Base-by-base conservation (phyloP, 495 filamentous ascomycete genomes). In the Neurospora sublineolata region DNA sequence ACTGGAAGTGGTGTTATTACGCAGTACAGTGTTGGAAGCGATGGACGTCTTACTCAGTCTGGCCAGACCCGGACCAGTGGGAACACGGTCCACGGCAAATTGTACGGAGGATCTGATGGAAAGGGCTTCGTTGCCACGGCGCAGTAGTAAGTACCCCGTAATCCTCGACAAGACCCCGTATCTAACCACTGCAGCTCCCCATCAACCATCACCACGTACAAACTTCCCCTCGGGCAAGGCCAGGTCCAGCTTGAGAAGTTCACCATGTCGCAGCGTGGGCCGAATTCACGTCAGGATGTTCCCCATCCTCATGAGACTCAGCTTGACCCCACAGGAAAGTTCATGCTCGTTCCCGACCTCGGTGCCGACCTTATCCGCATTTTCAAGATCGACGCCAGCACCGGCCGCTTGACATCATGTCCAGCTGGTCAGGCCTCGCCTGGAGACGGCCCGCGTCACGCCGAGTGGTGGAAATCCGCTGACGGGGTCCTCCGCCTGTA, bases 361-460 rank as follows among this genome's bases (percentile, higher is more conserved):
- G 92, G 92, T 70, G 86, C 89, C 1, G 92, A 94, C 74, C 74
- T 90, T 6, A 73, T 93, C 70, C 88, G 88, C 73, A 80, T 93
- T 68, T 89, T 84, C 76, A 80, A 68, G 85, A 89, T 83, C 74
- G 81, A 89, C 72, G 76, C 79, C 12, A 38, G 64, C 27, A 85
- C 78, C 8, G 83, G 82, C 33, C 72, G 72, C 27, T 77, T 84
- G 37, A 79, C 79, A 1, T 73, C 78, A 1, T 84, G 82, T 75
- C 69, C 77, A 9, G 72, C 76, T 12, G 83, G 73, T 30, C 72
- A 76, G 60, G 77, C 83, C 3, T 77, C 71, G 37, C 68, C 80
- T 4, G 84, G 83, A 23, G 82, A 82, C 64, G 83, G 84, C 1
- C 84, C 84, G 0, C 79, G 84, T 46, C 84, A 86, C 77, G 80